Conservation (phyloP, 352 stramenopile genomes). For the Phytophthora uliginosa region DNA sequence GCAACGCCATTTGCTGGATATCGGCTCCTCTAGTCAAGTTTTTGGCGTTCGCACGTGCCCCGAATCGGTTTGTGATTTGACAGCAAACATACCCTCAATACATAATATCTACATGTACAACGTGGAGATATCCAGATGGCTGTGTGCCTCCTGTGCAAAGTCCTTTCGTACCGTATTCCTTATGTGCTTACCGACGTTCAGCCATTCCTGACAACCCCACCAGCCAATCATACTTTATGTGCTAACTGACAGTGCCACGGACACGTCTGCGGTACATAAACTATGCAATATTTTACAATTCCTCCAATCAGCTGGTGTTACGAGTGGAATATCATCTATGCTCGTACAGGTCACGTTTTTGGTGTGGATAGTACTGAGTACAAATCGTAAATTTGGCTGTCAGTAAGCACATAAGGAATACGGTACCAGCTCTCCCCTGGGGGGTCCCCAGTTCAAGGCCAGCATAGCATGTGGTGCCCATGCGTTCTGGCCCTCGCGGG, state of each 20-base stretch:
- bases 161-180: background rate
- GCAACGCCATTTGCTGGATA: conserved; percentile 22
- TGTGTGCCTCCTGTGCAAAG: background rate
- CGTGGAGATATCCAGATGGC: conserved; percentile 1
- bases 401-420: too few relatives aligned
- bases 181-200: too few relatives aligned
- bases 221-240: too few relatives aligned
- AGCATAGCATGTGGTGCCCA: background rate
- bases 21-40: conserved; percentile 5
- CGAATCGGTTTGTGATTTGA: background rate
- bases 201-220: too few relatives aligned
- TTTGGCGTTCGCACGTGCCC: conserved; percentile 6
- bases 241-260: too few relatives aligned
- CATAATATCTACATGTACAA: conserved; percentile 18
- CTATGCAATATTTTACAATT: too few relatives aligned
- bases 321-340: too few relatives aligned
- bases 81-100: background rate
- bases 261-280: too few relatives aligned
- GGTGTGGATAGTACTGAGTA: too few relatives aligned
- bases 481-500: background rate
- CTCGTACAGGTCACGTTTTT: too few relatives aligned
- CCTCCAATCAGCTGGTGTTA: too few relatives aligned
- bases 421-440: conserved; percentile 8
- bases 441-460: background rate
- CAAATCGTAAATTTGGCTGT: too few relatives aligned